phyloP scores from a whole-genome alignment of 371 early-diverging fungal species.

The Cokeromyces recurvatus region DNA sequence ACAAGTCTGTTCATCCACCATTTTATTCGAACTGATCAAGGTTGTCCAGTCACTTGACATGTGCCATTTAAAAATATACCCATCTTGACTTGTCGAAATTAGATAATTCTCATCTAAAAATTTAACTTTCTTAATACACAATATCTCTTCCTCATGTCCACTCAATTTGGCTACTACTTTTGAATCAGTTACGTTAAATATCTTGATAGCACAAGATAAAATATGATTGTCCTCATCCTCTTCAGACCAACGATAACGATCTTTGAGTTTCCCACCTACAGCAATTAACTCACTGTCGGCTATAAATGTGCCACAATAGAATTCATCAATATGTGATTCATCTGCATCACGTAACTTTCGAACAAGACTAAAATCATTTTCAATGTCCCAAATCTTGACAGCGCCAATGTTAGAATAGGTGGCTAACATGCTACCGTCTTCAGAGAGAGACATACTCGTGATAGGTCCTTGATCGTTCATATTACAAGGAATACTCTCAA shows the following conservation, averaged over 20 bases:
- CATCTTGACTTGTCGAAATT: slow-evolving; percentile 89
- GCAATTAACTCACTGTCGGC: slow-evolving; percentile 38
- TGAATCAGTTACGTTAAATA: slow-evolving; percentile 73
- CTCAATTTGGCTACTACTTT: slow-evolving; percentile 65
- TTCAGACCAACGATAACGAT: slow-evolving; percentile 78
- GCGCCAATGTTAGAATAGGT: slow-evolving; percentile 82
- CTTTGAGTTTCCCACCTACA: slow-evolving; percentile 61
- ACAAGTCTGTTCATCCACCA: slow-evolving; percentile 82
- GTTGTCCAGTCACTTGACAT: slow-evolving; percentile 72
- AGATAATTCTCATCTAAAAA: slow-evolving; percentile 76
- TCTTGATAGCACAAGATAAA: slow-evolving; percentile 82
- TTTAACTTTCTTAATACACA: slow-evolving; percentile 69
- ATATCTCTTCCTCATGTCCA: slow-evolving; percentile 83
- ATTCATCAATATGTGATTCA: slow-evolving; percentile 87
- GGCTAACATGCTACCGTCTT: slow-evolving; percentile 78
- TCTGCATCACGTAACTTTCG: slow-evolving; percentile 68
- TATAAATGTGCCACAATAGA: slow-evolving; percentile 75
- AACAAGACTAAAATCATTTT: slow-evolving; percentile 56
- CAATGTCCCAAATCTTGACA: slow-evolving; percentile 77
- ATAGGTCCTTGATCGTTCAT: slow-evolving; percentile 59
- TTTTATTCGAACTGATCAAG: slow-evolving; percentile 48
- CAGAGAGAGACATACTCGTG: slow-evolving; percentile 74
- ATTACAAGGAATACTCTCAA: slow-evolving; percentile 49
- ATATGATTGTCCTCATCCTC: slow-evolving; percentile 89
- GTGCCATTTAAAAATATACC: slow-evolving; percentile 84